Evolutionary conservation across 208 protist species (phyloP), one percentile per base, ranked within the genome.

Genomic region (Acanthamoeba sp.): DNA sequence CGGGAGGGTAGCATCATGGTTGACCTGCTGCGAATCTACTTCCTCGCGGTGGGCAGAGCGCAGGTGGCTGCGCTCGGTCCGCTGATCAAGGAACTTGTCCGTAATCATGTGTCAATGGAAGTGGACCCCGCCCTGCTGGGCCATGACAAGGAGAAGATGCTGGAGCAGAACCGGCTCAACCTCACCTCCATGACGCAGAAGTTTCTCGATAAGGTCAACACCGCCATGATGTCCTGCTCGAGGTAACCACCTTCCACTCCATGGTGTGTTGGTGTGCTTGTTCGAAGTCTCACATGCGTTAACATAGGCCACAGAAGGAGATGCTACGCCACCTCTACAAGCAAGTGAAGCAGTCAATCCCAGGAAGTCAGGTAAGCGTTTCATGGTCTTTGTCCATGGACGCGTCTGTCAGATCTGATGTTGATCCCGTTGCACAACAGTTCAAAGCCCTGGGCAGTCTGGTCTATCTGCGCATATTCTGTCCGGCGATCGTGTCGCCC

Each of bases 1-100:
- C 78, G 78, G 12, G 78, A 87, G 45, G 78, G 78, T 7, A 87
- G 78, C 78, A 87, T 87, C 24, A 87, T 87, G 78, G 78, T 87
- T 3, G 78, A 87, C 45, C 78, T 87, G 16, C 78, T 87, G 5
- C 78, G 78, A 12, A 59, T 87, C 24, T 87, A 38, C 78, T 87
- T 87, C n/a, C 78, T 87, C 45, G 59, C 78, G 29, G 45, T 87
- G 5, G 78, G 78, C 78, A 52, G 36, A 59, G 78, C 27, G 7
- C 78, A 87, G 48, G 78, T 87, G 10, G 78, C 78, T 7, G 38
- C 78, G 24, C 16, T 87, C 6, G 78, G 32, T 36, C 78, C 78
- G 6, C 7, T 87, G 22, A 59, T 87, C 42, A 87, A 87, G 78
- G 78, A 87, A 5, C 20, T 87, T 10, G 42, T 87, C 10, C 38